Conservation (phyloP, 2,329 filamentous ascomycete genomes). For the Aaosphaeria arxii region DNA sequence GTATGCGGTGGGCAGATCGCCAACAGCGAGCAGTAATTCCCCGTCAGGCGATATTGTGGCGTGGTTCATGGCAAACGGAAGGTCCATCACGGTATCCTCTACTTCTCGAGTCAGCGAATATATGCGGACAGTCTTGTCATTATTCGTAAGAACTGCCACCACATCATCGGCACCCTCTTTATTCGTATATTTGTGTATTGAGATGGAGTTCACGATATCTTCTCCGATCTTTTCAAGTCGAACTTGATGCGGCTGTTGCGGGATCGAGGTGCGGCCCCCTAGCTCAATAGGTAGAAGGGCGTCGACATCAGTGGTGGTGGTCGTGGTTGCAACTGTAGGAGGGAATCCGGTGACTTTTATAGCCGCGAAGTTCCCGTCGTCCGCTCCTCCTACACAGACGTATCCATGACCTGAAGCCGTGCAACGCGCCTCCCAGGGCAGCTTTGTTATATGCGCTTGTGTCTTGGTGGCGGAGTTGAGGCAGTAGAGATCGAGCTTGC, state of each 20-base stretch:
- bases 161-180: slow-evolving; percentile 52
- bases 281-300: slow-evolving; percentile 55
- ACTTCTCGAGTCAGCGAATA: slow-evolving; percentile 70
- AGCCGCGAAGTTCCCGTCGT: slow-evolving; percentile 81
- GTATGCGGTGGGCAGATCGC: slow-evolving; percentile 83
- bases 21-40: slow-evolving; percentile 73
- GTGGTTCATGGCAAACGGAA: slow-evolving; percentile 88
- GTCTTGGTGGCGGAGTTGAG: slow-evolving; percentile 65
- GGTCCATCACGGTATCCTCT: slow-evolving; percentile 66
- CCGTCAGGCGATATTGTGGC: slow-evolving; percentile 92
- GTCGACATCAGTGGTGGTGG: slow-evolving; percentile 49
- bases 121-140: slow-evolving; percentile 85
- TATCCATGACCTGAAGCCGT: slow-evolving; percentile 83
- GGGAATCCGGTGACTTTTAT: slow-evolving; percentile 58
- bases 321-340: slow-evolving; percentile 28
- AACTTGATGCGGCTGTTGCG: slow-evolving; percentile 38
- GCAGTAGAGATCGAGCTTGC: slow-evolving; percentile 59
- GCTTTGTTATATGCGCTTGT: slow-evolving; percentile 71
- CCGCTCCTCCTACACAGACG: slow-evolving; percentile 82
- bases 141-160: slow-evolving; percentile 80
- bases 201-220: slow-evolving; percentile 66
- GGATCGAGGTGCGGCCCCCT: slow-evolving; percentile 18
- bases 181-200: slow-evolving; percentile 54
- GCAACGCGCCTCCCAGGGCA: slow-evolving; percentile 70
- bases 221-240: slow-evolving; percentile 59